A percentile compares a stretch with the other conserved stretches of the same genome.
phyloP scores from a whole-genome alignment of 1,284 basidiomycete genomes.

The Cutaneotrichosporon cyanovorans region DNA sequence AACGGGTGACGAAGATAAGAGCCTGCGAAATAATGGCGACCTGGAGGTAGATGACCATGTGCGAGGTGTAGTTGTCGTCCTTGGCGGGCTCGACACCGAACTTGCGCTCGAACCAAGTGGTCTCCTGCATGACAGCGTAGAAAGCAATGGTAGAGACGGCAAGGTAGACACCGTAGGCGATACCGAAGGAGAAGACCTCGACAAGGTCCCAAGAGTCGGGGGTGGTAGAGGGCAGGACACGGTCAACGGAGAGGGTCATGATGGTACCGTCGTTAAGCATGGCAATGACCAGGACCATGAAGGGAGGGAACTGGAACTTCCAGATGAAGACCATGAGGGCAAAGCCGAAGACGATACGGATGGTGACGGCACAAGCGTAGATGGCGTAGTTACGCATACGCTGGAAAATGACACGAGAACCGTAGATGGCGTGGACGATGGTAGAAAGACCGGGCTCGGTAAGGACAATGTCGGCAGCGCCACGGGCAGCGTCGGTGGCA shows the following conservation, averaged over 20 bases:
- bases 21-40: conserved; percentile 98
- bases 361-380: conserved; percentile 89
- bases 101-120: conserved; percentile 79
- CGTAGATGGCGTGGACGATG: conserved; percentile 92
- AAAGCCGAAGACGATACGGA: conserved; percentile 98
- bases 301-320: conserved; percentile 97
- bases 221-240: conserved; percentile 83
- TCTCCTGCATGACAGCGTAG: conserved; percentile 77
- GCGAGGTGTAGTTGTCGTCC: conserved; percentile 47
- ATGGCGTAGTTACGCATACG: conserved; percentile 96
- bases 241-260: conserved; percentile 97
- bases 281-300: conserved; percentile 98
- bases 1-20: conserved; percentile 92
- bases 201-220: conserved; percentile 93
- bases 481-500: conserved; percentile 90
- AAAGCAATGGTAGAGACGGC: conserved; percentile 79
- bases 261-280: conserved; percentile 96
- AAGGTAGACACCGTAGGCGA: conserved; percentile 90
- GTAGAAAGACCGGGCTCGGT: conserved; percentile 93
- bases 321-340: conserved; percentile 90
- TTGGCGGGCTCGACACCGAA: conserved; percentile 60
- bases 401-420: conserved; percentile 93
- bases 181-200: conserved; percentile 91
- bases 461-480: conserved; percentile 90
- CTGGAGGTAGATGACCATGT: conserved; percentile 64